Base-by-base conservation (phyloP, 2,329 filamentous ascomycete genomes). In the Albophoma yamanashiensis region DNA sequence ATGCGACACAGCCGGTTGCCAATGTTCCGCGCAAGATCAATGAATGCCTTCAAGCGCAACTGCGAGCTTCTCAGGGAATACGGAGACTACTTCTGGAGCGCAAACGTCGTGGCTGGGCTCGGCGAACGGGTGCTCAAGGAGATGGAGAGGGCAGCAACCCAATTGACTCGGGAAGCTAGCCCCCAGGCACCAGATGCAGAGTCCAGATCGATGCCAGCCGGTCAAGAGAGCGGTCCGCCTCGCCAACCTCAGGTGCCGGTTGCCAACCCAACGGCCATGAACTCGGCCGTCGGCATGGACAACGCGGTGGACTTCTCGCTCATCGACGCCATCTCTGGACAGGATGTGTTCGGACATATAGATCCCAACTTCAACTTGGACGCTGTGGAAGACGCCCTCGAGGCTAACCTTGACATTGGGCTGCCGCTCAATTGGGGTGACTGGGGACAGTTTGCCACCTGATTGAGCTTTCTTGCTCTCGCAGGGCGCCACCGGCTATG, bases 1-100 rank as follows among this genome's bases (percentile, higher is more conserved):
- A 84, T 87, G 82, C 77, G 84, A 1, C 81, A 85, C 64, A 84
- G 82, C 60, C 78, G 79, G 15, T 72, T 85, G 0, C 79, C 83
- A 1, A 81, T 85, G 76, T 85, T 84, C 62, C 78, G 83, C 4
- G 75, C 76, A 0, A 74, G 84, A n/a, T 79, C 82, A 6, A 79
- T 81, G 63, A 75, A 74, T 17, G 74, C 80, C 0, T 86, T 87
- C 65, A 76, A 78, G 57, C 77, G 76, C 53, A 81, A 83, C 47
- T 83, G 82, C 14, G 74, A 78, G 2, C 74, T 83, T 40, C 71
- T 87, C 5, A 75, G 78, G 27, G 73, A 76, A 17, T 77, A 84
- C 59, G 78, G 79, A n/a, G 76, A 80, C 47, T 78, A 79, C n/a
- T 87, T 83, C 67, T 83, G 80, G 74, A 82, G 79, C 65, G 78